These are phyloP conservation scores for Chalaropsis ovoidea DNA, from an alignment of 2,329 filamentous ascomycete genomes.

Conservation along the genomic window DNA sequence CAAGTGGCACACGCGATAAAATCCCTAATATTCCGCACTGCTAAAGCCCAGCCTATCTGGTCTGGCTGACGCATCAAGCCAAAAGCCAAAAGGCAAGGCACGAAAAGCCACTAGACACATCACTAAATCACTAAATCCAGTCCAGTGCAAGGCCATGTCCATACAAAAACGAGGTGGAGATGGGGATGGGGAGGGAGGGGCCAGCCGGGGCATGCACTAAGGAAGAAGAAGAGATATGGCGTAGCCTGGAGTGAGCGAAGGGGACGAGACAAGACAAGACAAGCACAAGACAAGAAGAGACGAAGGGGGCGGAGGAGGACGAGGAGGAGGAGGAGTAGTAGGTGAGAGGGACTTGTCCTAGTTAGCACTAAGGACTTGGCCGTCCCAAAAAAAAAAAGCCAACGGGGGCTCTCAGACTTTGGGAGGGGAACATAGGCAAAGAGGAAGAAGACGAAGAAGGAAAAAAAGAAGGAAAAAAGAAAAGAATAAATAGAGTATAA, in stretches of 20 bases:
- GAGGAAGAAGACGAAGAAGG: neutral
- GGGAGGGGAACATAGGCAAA: neutral
- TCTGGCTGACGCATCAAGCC: neutral
- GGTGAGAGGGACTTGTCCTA: constrained; percentile 1
- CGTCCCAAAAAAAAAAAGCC: neutral
- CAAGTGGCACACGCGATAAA: constrained; percentile 14
- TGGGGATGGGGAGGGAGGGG: neutral
- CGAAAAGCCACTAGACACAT: constrained; percentile 12
- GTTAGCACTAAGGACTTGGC: constrained; percentile 1
- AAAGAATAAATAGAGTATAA: neutral
- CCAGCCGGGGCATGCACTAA: constrained; percentile 8
- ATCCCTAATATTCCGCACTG: neutral
- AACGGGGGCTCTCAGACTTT: neutral
- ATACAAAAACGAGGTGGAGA: neutral
- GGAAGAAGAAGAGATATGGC: constrained; percentile 8
- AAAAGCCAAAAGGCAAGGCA: neutral
- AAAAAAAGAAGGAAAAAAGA: neutral
- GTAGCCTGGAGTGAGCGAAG: constrained; percentile 11
- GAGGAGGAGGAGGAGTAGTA: neutral
- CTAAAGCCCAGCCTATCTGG: neutral
- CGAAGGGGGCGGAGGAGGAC: no score
- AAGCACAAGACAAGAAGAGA: neutral
- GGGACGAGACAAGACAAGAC: constrained; percentile 9
- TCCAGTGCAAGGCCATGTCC: constrained; percentile 5
- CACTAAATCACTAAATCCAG: constrained; percentile 10